Conservation (phyloP, 2,329 filamentous ascomycete species). For the Cryphonectria radicalis region DNA sequence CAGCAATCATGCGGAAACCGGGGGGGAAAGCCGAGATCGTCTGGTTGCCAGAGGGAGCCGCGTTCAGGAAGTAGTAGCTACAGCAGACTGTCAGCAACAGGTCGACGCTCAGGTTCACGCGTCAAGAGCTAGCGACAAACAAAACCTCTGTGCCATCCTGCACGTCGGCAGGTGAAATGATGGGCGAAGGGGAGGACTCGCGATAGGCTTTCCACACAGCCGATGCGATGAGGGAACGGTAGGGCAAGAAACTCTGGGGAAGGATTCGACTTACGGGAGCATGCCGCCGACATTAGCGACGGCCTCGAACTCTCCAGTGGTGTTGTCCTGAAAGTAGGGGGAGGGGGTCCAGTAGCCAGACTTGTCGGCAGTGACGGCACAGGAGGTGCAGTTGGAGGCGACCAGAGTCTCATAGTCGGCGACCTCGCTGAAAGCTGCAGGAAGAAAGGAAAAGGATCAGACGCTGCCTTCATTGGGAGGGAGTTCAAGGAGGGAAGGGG, state of each 20-base stretch:
- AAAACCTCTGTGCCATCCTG: not conserved
- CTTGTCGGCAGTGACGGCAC: conserved; percentile 77
- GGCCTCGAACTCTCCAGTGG: conserved; percentile 67
- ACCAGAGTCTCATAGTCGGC: conserved; percentile 62
- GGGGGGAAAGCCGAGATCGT: conserved; percentile 74
- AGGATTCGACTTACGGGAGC: conserved; percentile 69
- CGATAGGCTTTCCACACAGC: not conserved
- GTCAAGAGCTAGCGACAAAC: not conserved
- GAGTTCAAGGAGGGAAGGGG: not conserved
- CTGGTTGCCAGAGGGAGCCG: conserved; percentile 48
- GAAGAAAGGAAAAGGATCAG: not conserved
- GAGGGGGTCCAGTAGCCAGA: conserved; percentile 88
- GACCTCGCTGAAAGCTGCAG: conserved; percentile 65
- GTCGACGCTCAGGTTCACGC: not conserved
- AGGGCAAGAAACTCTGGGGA: not conserved
- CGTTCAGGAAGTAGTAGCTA: conserved; percentile 83
- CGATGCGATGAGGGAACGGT: no score
- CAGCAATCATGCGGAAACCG: conserved; percentile 82
- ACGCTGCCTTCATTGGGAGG: not conserved
- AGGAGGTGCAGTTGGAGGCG: conserved; percentile 75
- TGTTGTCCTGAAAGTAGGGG: conserved; percentile 73
- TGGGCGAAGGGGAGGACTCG: not conserved
- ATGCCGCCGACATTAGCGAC: conserved; percentile 81
- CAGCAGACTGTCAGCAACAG: conserved; percentile 15
- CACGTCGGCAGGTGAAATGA: not conserved